Conservation (phyloP, 805 yeast species). For the Zygosaccharomyces kombuchaensis region DNA sequence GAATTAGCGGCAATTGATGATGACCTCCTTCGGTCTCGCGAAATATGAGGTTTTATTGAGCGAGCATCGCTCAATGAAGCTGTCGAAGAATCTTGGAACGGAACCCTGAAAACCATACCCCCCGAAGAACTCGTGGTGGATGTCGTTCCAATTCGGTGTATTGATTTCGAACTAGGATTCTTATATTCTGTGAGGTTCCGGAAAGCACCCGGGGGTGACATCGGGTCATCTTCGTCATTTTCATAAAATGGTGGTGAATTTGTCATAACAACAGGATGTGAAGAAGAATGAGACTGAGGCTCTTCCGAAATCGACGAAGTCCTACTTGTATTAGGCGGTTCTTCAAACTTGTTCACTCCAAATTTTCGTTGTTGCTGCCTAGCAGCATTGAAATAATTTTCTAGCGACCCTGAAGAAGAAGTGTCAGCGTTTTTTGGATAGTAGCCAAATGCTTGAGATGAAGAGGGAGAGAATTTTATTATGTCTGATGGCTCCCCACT, state of each 20-base stretch:
- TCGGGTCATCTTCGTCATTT: constrained; percentile 18
- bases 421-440: constrained; percentile 14
- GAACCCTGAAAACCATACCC: constrained; percentile 53
- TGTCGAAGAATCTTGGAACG: constrained; percentile 52
- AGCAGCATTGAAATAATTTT: constrained; percentile 10
- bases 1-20: constrained; percentile 18
- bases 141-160: constrained; percentile 13
- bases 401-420: constrained; percentile 18
- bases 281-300: constrained; percentile 2
- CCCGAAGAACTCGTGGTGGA: constrained; percentile 32
- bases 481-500: constrained; percentile 15
- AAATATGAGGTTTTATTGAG: constrained; percentile 9
- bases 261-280: constrained; percentile 4
- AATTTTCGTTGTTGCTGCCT: constrained; percentile 10
- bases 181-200: constrained; percentile 2
- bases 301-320: neutral
- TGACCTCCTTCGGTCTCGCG: constrained; percentile 21
- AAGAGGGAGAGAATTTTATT: constrained; percentile 17
- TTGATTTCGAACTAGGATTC: constrained; percentile 7
- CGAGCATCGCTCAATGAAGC: constrained; percentile 15
- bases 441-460: constrained; percentile 9
- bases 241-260: constrained; percentile 8
- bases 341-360: neutral
- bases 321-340: neutral
- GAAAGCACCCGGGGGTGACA: constrained; percentile 14